Evolutionary conservation across 305 asterid genomes (phyloP).

Genomic region (Fraxinus floribunda): DNA sequence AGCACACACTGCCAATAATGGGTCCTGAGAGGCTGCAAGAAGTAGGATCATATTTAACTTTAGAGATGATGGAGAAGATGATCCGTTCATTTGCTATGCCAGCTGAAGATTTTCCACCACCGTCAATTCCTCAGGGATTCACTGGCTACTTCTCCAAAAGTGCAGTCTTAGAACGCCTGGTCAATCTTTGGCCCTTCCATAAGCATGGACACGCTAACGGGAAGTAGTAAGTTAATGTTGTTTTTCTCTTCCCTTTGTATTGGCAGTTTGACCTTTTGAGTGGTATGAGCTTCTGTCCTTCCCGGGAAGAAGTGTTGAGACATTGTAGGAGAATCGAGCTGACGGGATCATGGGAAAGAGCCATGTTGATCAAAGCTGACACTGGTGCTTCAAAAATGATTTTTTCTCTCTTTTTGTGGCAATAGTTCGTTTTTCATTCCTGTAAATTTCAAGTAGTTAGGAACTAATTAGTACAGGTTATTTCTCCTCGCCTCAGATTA

Average conservation of each 20-base stretch:
- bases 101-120: constrained; percentile 92
- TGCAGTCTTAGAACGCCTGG: constrained; percentile 92
- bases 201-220: constrained; percentile 52
- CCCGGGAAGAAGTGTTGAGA: background rate
- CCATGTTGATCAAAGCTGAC: background rate
- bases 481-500: background rate
- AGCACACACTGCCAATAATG: constrained; percentile 92
- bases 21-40: constrained; percentile 98
- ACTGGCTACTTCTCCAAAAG: constrained; percentile 92
- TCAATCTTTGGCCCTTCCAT: constrained; percentile 90
- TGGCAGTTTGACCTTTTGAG: background rate
- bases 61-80: constrained; percentile 88
- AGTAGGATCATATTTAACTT: constrained; percentile 68
- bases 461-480: background rate
- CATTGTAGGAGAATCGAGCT: constrained; percentile 6
- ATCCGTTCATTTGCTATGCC: constrained; percentile 89
- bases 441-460: background rate
- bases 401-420: background rate
- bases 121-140: constrained; percentile 77
- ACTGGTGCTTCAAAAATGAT: background rate
- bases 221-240: constrained; percentile 25
- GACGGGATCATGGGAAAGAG: background rate
- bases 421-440: background rate
- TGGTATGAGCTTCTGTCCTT: background rate
- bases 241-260: background rate